A percentile compares a stretch with the other conserved stretches of the same genome.
Conservation (phyloP, 768 basidiomycete genomes). For the Harrya chromipes region DNA sequence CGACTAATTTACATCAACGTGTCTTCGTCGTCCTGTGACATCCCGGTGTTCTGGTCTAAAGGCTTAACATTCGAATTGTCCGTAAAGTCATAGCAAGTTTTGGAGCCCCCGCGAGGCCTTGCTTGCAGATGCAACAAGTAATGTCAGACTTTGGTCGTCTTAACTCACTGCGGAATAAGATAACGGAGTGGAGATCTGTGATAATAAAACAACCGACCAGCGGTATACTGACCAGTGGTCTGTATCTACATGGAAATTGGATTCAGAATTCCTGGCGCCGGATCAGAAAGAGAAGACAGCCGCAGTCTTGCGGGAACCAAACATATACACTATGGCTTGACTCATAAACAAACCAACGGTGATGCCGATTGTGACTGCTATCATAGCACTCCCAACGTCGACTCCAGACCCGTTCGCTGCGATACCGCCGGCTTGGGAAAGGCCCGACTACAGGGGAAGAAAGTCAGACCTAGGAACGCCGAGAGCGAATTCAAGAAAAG, state of each 20-base stretch:
- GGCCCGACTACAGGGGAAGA: slow-evolving; percentile 58
- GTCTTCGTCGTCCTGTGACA: too few relatives aligned
- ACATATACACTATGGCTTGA: slow-evolving; percentile 82
- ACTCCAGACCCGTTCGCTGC: slow-evolving; percentile 78
- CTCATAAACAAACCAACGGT: slow-evolving; percentile 89
- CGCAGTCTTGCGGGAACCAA: slow-evolving; percentile 79
- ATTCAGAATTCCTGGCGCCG: slow-evolving; percentile 1
- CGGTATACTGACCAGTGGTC: neutral
- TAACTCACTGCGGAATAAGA: neutral
- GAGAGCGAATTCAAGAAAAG: neutral
- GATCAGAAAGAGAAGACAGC: slow-evolving; percentile 78
- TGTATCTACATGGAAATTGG: slow-evolving; percentile 1
- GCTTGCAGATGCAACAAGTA: too few relatives aligned
- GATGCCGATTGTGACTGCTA: slow-evolving; percentile 87
- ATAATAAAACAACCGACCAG: slow-evolving; percentile 8
- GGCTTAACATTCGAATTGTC: too few relatives aligned
- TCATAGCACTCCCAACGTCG: slow-evolving; percentile 85
- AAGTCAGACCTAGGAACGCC: neutral
- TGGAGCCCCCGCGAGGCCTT: neutral
- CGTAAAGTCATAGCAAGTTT: too few relatives aligned
- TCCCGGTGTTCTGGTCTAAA: too few relatives aligned
- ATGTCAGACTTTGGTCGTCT: too few relatives aligned
- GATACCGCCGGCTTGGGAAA: slow-evolving; percentile 84
- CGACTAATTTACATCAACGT: too few relatives aligned
- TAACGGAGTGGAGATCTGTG: neutral